Percentiles rank a stretch among this genome's conserved stretches.
Evolutionary conservation across 345 rosid species (phyloP).

Genomic region (Populus nigra): DNA sequence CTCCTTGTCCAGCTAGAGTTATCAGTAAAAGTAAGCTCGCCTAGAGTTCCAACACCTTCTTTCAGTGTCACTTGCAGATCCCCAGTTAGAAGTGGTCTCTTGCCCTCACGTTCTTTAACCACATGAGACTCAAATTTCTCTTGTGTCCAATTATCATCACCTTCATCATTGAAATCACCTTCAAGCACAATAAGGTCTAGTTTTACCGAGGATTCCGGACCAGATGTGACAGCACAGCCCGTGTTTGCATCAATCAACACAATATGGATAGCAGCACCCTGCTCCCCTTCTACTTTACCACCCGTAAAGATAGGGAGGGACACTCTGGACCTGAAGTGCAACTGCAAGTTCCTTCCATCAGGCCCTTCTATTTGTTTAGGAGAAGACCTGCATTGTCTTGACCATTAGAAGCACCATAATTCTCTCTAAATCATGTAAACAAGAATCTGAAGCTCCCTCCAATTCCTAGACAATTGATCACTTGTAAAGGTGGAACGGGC

Average conservation of each 20-base stretch:
- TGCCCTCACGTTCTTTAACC: constrained; percentile 43
- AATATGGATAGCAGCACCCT: constrained; percentile 24
- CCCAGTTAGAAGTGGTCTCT: constrained; percentile 40
- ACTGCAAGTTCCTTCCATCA: constrained; percentile 35
- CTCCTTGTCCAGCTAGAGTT: constrained; percentile 47
- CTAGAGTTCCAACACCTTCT: constrained; percentile 39
- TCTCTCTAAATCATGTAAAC: constrained; percentile 10
- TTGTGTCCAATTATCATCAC: constrained; percentile 25
- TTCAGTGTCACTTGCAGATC: constrained; percentile 35
- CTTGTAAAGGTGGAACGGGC: neutral
- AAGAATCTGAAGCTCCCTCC: constrained; percentile 16
- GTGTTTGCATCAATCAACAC: constrained; percentile 35
- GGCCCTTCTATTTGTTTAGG: constrained; percentile 26
- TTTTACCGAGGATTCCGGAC: constrained; percentile 36
- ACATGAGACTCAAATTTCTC: constrained; percentile 37
- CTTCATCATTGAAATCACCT: constrained; percentile 41
- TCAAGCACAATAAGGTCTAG: constrained; percentile 37
- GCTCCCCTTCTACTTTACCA: constrained; percentile 38
- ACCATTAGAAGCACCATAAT: neutral
- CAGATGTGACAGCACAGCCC: constrained; percentile 29
- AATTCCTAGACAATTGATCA: too few species aligned
- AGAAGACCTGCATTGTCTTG: constrained; percentile 23
- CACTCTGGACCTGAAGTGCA: constrained; percentile 31
- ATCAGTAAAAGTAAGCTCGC: constrained; percentile 37
- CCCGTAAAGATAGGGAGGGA: constrained; percentile 37